Base-by-base conservation (phyloP, 208 protist genomes). In the Trypanosoma cruzi region DNA sequence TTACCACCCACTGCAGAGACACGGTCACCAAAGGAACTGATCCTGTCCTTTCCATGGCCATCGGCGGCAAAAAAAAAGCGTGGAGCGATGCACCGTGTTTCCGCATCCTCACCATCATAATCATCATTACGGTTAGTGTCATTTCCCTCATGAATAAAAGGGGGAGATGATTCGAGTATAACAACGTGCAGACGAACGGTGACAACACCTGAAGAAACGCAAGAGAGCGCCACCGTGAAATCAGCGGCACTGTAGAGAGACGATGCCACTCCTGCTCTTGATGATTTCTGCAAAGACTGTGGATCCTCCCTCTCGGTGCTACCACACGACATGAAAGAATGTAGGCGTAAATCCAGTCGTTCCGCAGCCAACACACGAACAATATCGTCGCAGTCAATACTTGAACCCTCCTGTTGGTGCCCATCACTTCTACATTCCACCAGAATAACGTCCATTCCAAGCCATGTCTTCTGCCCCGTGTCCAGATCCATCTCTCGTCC, bases 381-480 rank as follows among this genome's bases (percentile, higher is more conserved):
- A 48, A 64, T 49, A 50, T 68, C 61, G 11, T 40, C 44, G 44
- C 46, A 20, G 10, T 11, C 24, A 53, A 60, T 20, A 54, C 36
- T 26, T 16, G 1, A 10, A 31, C 32, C 32, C 11, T 36, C 46
- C 55, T 31, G 14, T 16, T 14, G 13, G 32, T 29, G n/a, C 22
- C 36, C 49, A 31, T n/a, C 31, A 2, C 29, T 20, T 26, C 28
- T 44, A 20, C 49, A 64, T 24, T 73, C 58, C 36, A 66, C 58
- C 11, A 73, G 42, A n/a, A 42, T 4, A 34, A 73, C 49, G 14
- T 59, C 55, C 14, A 73, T 37, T 22, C 49, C 49, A 8, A 73
- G 34, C 57, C 24, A 62, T 44, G 53, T 16, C 5, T 31, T 26
- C 29, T 24, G 7, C 24, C 2, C 16, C 18, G n/a, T 11, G 1